These are phyloP conservation scores for Metschnikowia lachancei DNA, from an alignment of 805 yeast genomes.

Conservation along the genomic window DNA sequence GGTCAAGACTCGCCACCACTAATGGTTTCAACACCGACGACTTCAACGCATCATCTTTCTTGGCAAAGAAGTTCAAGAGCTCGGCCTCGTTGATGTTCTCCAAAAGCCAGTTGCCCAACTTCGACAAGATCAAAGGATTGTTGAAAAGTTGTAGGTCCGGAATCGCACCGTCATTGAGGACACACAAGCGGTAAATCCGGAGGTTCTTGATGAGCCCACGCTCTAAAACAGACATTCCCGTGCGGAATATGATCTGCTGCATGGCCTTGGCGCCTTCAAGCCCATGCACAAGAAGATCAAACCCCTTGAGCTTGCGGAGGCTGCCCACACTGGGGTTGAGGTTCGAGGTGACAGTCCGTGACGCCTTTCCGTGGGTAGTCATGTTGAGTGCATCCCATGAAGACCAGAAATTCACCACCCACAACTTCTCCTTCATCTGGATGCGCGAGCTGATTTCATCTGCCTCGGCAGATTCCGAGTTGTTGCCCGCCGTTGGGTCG, in stretches of 20 bases:
- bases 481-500: conserved; percentile 3
- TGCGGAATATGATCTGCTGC: conserved; percentile 79
- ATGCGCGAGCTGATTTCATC: conserved; percentile 30
- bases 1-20: conserved; percentile 81
- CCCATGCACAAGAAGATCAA: conserved; percentile 63
- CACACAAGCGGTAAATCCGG: conserved; percentile 79
- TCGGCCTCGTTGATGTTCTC: conserved; percentile 86
- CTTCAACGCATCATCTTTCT: conserved; percentile 29
- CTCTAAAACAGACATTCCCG: conserved; percentile 88
- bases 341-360: conserved; percentile 18
- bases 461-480: conserved; percentile 16
- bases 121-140: conserved; percentile 81
- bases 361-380: conserved; percentile 22
- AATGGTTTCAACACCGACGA: conserved; percentile 58
- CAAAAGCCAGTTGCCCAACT: conserved; percentile 86
- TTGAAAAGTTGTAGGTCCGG: conserved; percentile 74
- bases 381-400: conserved; percentile 54
- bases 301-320: conserved; percentile 38
- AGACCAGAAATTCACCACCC: conserved; percentile 72
- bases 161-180: conserved; percentile 71
- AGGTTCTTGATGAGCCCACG: conserved; percentile 76
- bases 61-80: conserved; percentile 26
- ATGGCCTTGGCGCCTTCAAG: conserved; percentile 77
- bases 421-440: conserved; percentile 50
- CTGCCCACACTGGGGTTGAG: conserved; percentile 14